A percentile compares a stretch with the other conserved stretches of the same genome.
Conservation (phyloP, 2,329 filamentous ascomycete species). For the Tolypocladium paradoxum region DNA sequence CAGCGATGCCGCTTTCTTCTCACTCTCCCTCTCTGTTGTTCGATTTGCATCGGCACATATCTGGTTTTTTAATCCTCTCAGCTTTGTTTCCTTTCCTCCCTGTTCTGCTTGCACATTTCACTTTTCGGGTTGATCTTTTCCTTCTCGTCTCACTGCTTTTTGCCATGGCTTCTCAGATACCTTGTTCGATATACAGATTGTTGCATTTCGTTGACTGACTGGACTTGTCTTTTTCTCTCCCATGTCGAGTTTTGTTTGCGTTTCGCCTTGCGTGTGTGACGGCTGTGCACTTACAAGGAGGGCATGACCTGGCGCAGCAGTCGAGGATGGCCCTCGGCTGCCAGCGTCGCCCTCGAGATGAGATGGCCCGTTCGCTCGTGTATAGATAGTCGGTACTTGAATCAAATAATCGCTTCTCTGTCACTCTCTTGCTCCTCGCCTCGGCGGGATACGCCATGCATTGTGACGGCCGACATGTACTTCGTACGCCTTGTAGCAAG, state of each 20-base stretch:
- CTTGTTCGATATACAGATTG: conserved; percentile 47
- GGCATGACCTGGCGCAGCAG: neutral
- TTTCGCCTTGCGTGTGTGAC: conserved; percentile 1
- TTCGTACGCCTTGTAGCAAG: neutral
- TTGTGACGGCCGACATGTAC: no score
- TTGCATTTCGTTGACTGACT: neutral
- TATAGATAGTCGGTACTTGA: conserved; percentile 22
- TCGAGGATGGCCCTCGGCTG: neutral
- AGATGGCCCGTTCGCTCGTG: conserved; percentile 21
- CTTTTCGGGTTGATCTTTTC: conserved; percentile 13
- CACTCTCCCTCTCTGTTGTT: conserved; percentile 29
- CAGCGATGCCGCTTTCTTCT: conserved; percentile 22
- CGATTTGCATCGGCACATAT: conserved; percentile 25
- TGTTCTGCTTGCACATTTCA: conserved; percentile 12
- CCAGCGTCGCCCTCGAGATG: conserved; percentile 8
- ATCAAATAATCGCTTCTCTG: conserved; percentile 20
- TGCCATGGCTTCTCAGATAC: conserved; percentile 36
- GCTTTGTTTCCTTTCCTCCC: conserved; percentile 4
- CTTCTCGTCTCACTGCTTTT: conserved; percentile 12
- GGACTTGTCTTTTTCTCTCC: neutral
- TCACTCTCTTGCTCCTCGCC: conserved; percentile 3
- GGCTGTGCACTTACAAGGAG: neutral
- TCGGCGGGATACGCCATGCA: neutral
- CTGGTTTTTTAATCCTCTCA: conserved; percentile 22
- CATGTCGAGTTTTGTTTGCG: neutral